Base-by-base conservation (phyloP, 371 early-diverging fungal genomes). In the Funneliformis caledonium region DNA sequence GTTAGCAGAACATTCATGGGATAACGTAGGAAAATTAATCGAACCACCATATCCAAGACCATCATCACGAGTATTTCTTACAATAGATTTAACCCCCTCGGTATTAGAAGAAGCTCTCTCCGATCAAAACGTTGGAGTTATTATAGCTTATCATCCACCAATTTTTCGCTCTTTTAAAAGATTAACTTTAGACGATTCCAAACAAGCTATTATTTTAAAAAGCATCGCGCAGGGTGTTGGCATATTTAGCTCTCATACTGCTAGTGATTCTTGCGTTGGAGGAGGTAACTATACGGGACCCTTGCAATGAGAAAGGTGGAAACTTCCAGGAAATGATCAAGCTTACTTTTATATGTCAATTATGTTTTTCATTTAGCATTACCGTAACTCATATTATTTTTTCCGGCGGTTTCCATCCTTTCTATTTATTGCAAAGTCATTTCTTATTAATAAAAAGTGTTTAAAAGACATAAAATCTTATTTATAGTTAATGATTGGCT, bases 161-260 rank as follows among this genome's bases (percentile, higher is more conserved):
- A 94, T 99, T 69, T 99, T 99, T 85, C 85, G 88, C 12, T 86
- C 93, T 12, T 86, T 96, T 85, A 99, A 99, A 85, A 91, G 91
- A 22, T 88, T 99, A 74, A 91, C 89, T 16, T 83, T 93, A 81
- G 84, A 85, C 22, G 93, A 96, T 82, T 86, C 88, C 48, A 94
- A 95, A 84, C 95, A 96, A 83, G 86, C 87, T 78, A 92, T 97
- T 83, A 92, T 97, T 1, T 87, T 97, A 70, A 91, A 89, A 72
- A 96, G 96, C 65, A 94, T 94, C 59, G 93, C 94, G 47, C 88
- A 89, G 47, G 96, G 97, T 48, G 91, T 99, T 26, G 95, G 97
- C 31, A 92, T 99, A 52, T 98, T 94, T 87, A 95, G 95, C 26
- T 99, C 99, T 69, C 99, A 99, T 84, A 98, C 99, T 26, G 93